Evolutionary conservation across 148 eudicot genomes (phyloP).

Genomic region (Spergularia bocconei): DNA sequence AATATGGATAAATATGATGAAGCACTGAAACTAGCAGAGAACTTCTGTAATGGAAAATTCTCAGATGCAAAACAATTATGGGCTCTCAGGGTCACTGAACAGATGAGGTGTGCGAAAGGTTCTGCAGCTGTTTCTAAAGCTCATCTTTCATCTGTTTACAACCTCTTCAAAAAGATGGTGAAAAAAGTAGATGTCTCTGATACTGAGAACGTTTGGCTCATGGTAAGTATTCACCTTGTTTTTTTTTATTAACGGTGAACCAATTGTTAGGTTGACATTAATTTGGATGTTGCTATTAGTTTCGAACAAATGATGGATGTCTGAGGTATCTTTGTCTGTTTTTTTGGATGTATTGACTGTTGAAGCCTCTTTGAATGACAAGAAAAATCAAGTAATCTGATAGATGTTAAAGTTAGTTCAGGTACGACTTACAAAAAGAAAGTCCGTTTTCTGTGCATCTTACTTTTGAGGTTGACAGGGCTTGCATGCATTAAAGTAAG

Average conservation of each 20-base stretch:
- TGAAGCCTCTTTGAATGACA: neutral
- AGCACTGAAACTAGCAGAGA: constrained; percentile 60
- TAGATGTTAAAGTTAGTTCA: neutral
- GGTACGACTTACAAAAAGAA: neutral
- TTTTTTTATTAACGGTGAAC: neutral
- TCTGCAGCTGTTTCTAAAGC: constrained; percentile 38
- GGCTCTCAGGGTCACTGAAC: constrained; percentile 64
- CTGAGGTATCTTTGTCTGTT: neutral
- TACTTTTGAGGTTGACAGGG: neutral
- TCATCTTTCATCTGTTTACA: constrained; percentile 36
- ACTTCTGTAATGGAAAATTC: constrained; percentile 53
- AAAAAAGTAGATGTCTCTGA: constrained; percentile 39
- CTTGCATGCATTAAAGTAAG: neutral
- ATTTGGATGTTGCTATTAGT: neutral
- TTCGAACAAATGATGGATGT: neutral
- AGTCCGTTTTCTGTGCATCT: neutral
- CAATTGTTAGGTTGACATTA: neutral
- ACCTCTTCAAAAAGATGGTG: constrained; percentile 45
- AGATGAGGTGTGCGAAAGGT: constrained; percentile 39
- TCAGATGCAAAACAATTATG: constrained; percentile 52
- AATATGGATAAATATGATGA: constrained; percentile 49
- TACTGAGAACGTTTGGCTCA: constrained; percentile 69
- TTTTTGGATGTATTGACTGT: neutral
- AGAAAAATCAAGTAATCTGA: neutral
- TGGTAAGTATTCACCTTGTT: constrained; percentile 46